Conservation (phyloP, 1,139 yeast species). For the Suhomyces terraborum region DNA sequence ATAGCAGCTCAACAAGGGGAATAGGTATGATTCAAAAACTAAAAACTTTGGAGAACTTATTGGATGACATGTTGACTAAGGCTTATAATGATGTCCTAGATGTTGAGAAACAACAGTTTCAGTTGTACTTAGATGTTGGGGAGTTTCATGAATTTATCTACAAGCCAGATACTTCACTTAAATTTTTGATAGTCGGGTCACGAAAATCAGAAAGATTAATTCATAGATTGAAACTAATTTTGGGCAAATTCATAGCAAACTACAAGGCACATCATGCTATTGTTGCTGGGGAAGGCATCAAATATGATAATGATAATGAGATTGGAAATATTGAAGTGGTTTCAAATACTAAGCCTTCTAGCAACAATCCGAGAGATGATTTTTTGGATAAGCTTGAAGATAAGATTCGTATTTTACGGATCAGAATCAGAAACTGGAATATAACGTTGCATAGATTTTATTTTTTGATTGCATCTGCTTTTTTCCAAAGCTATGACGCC, state of each 20-base stretch:
- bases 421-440: constrained; percentile 49
- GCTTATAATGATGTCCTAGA: constrained; percentile 52
- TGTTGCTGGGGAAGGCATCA: constrained; percentile 7
- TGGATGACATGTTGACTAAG: constrained; percentile 59
- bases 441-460: constrained; percentile 73
- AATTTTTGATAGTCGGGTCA: constrained; percentile 42
- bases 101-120: constrained; percentile 50
- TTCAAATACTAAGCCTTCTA: constrained; percentile 8
- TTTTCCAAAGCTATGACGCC: constrained; percentile 61
- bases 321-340: constrained; percentile 19
- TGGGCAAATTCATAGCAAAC: constrained; percentile 19
- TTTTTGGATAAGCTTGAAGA: constrained; percentile 28
- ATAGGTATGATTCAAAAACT: constrained; percentile 35
- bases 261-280: constrained; percentile 16
- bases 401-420: constrained; percentile 25
- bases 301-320: constrained; percentile 28
- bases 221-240: constrained; percentile 23
- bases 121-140: constrained; percentile 54
- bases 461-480: constrained; percentile 79
- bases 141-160: constrained; percentile 60
- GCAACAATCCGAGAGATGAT: constrained; percentile 19
- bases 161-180: constrained; percentile 52
- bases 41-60: constrained; percentile 68
- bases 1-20: constrained; percentile 14
- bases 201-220: constrained; percentile 36